Conservation (phyloP, 441 rosid genomes). For the Pelargonium myrrhifolium region DNA sequence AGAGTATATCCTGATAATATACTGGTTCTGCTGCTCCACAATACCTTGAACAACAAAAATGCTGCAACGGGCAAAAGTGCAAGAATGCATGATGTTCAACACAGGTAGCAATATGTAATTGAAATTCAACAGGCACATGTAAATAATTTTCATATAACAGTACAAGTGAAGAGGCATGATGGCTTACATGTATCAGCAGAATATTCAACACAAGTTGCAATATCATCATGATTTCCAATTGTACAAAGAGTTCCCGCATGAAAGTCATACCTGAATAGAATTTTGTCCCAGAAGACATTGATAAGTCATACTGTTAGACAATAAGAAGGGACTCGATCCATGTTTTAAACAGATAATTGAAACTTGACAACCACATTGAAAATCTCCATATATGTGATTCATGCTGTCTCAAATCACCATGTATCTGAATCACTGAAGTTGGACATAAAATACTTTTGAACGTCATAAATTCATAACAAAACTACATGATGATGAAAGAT, state of each 20-base stretch:
- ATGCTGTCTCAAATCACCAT: background rate
- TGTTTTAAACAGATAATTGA: background rate
- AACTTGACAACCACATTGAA: background rate
- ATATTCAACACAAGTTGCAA: slow-evolving; percentile 53
- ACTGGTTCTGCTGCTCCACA: background rate
- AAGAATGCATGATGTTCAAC: background rate
- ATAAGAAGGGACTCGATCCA: background rate
- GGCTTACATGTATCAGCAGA: slow-evolving; percentile 52
- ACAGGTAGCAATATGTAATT: background rate
- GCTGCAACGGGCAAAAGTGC: background rate
- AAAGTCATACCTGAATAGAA: slow-evolving; percentile 51
- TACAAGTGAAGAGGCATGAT: slow-evolving; percentile 11
- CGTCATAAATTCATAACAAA: no score
- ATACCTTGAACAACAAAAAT: background rate
- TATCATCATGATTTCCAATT: slow-evolving; percentile 58
- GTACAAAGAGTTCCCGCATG: slow-evolving; percentile 32
- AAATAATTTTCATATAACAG: slow-evolving; percentile 2
- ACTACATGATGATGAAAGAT: background rate
- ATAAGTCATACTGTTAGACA: background rate
- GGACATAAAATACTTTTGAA: background rate
- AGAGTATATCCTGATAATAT: no score
- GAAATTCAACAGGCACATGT: background rate
- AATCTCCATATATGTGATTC: background rate
- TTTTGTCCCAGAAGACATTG: background rate
- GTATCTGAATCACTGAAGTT: background rate